phyloP scores from a whole-genome alignment of 164 flowering plant genomes.

The Chimonanthus salicifolius region DNA sequence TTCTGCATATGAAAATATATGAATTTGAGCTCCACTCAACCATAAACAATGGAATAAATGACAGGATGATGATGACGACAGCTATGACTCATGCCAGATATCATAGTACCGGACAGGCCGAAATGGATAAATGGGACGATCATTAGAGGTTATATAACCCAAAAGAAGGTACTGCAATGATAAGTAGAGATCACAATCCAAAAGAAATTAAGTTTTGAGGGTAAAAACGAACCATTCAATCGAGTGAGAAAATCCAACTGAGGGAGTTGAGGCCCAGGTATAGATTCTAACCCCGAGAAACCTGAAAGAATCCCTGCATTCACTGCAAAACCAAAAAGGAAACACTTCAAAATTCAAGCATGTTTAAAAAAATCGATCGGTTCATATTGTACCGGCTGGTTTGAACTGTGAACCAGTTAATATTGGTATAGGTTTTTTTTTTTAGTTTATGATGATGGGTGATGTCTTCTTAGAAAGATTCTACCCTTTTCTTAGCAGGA shows the following conservation, averaged over 20 bases:
- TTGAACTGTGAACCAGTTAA: too few relatives aligned
- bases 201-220: neutral
- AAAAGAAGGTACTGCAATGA: neutral
- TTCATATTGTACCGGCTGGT: too few relatives aligned
- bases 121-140: too few relatives aligned
- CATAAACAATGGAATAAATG: neutral
- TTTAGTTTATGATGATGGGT: too few relatives aligned
- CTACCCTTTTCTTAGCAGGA: too few relatives aligned
- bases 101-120: neutral
- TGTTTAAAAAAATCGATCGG: too few relatives aligned
- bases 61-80: neutral
- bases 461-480: too few relatives aligned
- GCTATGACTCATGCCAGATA: too few relatives aligned
- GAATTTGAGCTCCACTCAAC: neutral
- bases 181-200: too few relatives aligned
- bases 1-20: conserved; percentile 9
- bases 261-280: conserved; percentile 21
- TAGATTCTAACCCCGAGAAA: conserved; percentile 16
- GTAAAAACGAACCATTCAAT: conserved; percentile 12
- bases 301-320: conserved; percentile 18
- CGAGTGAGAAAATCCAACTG: conserved; percentile 16
- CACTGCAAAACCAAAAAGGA: conserved; percentile 11
- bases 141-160: neutral
- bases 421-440: too few relatives aligned
- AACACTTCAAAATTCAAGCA: neutral